These are phyloP conservation scores for Nitzschia sp. DNA, from an alignment of 108 stramenopile species.

Conservation along the genomic window DNA sequence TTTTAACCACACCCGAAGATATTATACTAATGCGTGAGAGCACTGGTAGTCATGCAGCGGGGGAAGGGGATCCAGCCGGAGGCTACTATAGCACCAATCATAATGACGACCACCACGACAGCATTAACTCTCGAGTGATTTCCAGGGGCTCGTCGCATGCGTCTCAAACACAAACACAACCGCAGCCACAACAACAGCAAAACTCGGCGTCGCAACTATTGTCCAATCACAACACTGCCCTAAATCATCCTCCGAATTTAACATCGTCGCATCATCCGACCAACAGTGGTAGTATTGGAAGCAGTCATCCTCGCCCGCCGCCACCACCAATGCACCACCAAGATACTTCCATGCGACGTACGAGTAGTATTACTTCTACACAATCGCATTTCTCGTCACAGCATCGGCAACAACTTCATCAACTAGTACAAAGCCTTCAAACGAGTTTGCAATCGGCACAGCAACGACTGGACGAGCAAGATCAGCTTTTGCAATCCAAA, in stretches of 20 bases:
- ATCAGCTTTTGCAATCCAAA: constrained; percentile 19
- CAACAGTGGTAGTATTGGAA: background rate
- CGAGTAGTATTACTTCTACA: background rate
- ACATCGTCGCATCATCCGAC: no score
- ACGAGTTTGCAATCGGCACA: constrained; percentile 23
- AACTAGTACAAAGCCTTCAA: constrained; percentile 28
- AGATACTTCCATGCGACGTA: background rate
- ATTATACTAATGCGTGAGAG: background rate
- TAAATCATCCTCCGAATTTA: background rate
- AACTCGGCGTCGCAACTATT: background rate
- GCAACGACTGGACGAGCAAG: constrained; percentile 39
- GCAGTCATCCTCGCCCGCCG: constrained; percentile 2
- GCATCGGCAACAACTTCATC: constrained; percentile 22
- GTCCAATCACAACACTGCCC: background rate
- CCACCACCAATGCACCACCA: background rate
- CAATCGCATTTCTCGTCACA: constrained; percentile 6
- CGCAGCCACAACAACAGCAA: constrained; percentile 8
- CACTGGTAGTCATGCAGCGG: no score
- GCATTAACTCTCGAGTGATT: background rate
- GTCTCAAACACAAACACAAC: constrained; percentile 3
- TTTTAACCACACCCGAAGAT: constrained; percentile 30
- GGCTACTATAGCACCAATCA: background rate
- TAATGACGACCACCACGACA: background rate
- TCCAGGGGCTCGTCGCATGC: constrained; percentile 4
- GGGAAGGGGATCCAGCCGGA: no score